Percentiles rank a stretch among this genome's conserved stretches.
Conservation (phyloP, 768 basidiomycete species). For the Austroboletus eburneus region DNA sequence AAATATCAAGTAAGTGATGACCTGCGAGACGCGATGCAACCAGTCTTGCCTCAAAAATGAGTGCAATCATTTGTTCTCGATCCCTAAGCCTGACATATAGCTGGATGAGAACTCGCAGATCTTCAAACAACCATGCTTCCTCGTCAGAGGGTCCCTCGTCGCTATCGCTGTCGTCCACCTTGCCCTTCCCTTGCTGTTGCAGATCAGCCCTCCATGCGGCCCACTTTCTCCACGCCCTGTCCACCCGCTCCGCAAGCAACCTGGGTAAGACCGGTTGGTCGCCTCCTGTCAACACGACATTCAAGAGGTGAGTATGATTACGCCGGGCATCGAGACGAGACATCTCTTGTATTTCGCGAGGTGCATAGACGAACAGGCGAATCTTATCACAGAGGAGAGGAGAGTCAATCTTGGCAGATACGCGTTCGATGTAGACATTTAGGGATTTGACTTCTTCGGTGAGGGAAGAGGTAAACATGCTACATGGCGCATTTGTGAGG, state of each 20-base stretch:
- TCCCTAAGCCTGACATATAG: conserved; percentile 79
- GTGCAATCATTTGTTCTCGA: conserved; percentile 84
- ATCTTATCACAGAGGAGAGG: conserved; percentile 86
- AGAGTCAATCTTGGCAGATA: conserved; percentile 87
- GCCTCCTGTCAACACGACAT: conserved; percentile 72
- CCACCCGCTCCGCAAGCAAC: conserved; percentile 76
- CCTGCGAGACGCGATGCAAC: background rate
- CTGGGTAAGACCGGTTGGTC: conserved; percentile 73
- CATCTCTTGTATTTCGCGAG: conserved; percentile 81
- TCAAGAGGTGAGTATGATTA: conserved; percentile 73
- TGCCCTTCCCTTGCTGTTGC: conserved; percentile 40
- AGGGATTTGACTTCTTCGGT: conserved; percentile 84
- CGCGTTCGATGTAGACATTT: conserved; percentile 82
- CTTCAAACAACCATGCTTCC: conserved; percentile 95
- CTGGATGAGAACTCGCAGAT: conserved; percentile 74
- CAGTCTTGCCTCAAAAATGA: conserved; percentile 86
- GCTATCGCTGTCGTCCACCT: conserved; percentile 60
- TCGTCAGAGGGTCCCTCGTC: conserved; percentile 92
- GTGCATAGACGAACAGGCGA: conserved; percentile 79
- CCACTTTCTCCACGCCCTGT: conserved; percentile 76
- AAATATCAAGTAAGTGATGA: conserved; percentile 1
- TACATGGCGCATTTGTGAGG: conserved; percentile 27
- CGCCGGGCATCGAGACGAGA: conserved; percentile 73
- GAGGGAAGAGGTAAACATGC: conserved; percentile 94
- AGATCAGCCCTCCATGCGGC: conserved; percentile 61